Conservation (phyloP, 108 stramenopile genomes). For the Fistulifera pelliculosa region DNA sequence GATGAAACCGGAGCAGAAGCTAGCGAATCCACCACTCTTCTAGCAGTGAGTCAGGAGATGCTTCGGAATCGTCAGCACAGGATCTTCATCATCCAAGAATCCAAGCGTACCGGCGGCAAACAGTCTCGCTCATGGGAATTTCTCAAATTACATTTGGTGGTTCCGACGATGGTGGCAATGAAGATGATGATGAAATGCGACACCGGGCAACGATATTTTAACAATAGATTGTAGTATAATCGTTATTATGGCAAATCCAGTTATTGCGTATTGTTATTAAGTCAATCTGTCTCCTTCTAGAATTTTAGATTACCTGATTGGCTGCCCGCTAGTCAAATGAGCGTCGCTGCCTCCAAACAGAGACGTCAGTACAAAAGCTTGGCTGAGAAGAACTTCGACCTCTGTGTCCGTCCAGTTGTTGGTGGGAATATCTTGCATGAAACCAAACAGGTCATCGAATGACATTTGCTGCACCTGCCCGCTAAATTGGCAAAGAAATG, state of each 20-base stretch:
- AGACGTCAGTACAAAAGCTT: constrained; percentile 75
- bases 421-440: constrained; percentile 85
- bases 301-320: no score
- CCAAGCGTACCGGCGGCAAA: background rate
- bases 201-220: no score
- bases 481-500: constrained; percentile 89
- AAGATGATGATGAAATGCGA: no score
- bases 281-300: no score
- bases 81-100: constrained; percentile 1
- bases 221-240: no score
- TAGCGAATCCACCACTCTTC: background rate
- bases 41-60: background rate
- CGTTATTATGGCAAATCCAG: no score
- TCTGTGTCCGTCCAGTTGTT: constrained; percentile 76
- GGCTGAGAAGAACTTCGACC: constrained; percentile 80
- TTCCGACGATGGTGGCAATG: no score
- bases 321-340: constrained; percentile 31
- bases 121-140: constrained; percentile 4
- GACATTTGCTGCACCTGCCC: constrained; percentile 76
- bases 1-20: background rate
- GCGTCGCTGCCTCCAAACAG: constrained; percentile 81
- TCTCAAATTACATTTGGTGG: background rate
- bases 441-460: constrained; percentile 92
- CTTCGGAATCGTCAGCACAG: background rate
- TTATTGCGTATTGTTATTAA: no score